Evolutionary conservation across 2,329 filamentous ascomycete species (phyloP).

Genomic region (Claviceps purpurea): DNA sequence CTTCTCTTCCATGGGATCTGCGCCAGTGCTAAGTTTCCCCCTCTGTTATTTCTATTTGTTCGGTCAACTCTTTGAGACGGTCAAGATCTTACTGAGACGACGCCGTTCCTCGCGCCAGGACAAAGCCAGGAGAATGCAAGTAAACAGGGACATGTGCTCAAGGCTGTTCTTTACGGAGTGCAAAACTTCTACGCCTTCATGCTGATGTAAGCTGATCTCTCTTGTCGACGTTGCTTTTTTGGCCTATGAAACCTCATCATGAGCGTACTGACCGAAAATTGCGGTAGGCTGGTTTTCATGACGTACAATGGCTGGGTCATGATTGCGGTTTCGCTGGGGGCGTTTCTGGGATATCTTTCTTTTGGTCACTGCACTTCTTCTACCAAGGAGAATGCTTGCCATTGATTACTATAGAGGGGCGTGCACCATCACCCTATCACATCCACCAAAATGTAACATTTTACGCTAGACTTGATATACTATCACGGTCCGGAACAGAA

Average conservation of each 20-base stretch:
- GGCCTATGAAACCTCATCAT: not conserved
- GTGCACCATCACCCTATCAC: not conserved
- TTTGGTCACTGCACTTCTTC: slow-evolving; percentile 61
- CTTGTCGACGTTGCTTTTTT: not conserved
- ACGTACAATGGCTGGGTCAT: slow-evolving; percentile 99
- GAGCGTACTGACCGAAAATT: too few species aligned
- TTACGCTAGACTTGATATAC: not conserved
- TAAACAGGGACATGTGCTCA: slow-evolving; percentile 60
- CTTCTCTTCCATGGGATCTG: slow-evolving; percentile 7
- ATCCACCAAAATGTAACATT: not conserved
- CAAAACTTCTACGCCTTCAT: slow-evolving; percentile 99
- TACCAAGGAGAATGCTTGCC: slow-evolving; percentile 81
- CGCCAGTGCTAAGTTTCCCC: slow-evolving; percentile 19
- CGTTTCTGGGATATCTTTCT: slow-evolving; percentile 73
- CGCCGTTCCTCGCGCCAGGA: slow-evolving; percentile 57
- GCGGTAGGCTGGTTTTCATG: slow-evolving; percentile 84
- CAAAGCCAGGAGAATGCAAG: slow-evolving; percentile 49
- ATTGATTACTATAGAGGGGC: slow-evolving; percentile 33
- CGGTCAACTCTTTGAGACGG: slow-evolving; percentile 9
- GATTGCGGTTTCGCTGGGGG: slow-evolving; percentile 77
- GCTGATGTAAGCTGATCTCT: slow-evolving; percentile 64
- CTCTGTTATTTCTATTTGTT: not conserved
- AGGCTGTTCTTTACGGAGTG: slow-evolving; percentile 72
- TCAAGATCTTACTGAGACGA: slow-evolving; percentile 45
- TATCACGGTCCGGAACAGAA: not conserved